Base-by-base conservation (phyloP, 768 basidiomycete genomes). In the Boletus reticuloceps region DNA sequence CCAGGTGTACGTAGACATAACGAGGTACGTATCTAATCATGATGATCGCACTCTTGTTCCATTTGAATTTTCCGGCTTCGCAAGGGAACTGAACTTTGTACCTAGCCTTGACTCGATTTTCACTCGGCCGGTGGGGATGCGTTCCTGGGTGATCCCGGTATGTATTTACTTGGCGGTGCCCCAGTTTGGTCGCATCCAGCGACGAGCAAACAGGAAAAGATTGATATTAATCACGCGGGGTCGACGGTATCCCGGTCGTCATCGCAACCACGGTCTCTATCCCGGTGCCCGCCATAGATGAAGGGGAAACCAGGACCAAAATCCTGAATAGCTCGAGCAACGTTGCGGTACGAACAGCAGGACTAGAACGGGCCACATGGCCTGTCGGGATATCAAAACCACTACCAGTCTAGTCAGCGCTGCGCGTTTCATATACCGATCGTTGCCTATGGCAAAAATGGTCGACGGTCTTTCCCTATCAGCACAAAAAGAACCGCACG, bases 191-290 rank as follows among this genome's bases (percentile, higher is more conserved):
- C 19, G 47, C 34, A 39, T 43, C 45, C 40, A 37, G 34, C 36
- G 36, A 45, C 47, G n/a, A 54, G 37, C 39, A 22, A 41, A 40
- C 47, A 20, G 47, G 27, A 42, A 49, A 72, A 37, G 11, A 68
- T 10, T 50, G 65, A 55, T 71, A 68, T 13, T 50, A 64, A 55
- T 71, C 72, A 22, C 67, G 72, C 5, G 74, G 69, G n/a, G 6
- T 29, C 36, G 52, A 62, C 46, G 50, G 54, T 52, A 48, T 46
- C 71, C 69, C 51, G 67, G 69, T 63, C 68, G 66, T 54, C 68
- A 69, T 70, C 68, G 59, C 57, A 50, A 69, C 68, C 36, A 45
- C 14, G 6, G 29, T 37, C 34, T 34, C 43, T 47, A 44, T 16
- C 34, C 40, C 44, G 55, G 54, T 63, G 52, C 51, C 64, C 50